Percentiles rank a stretch among this genome's conserved stretches.
Conservation (phyloP, 129 eudicot genomes). For the Ambrosia artemisiifolia region DNA sequence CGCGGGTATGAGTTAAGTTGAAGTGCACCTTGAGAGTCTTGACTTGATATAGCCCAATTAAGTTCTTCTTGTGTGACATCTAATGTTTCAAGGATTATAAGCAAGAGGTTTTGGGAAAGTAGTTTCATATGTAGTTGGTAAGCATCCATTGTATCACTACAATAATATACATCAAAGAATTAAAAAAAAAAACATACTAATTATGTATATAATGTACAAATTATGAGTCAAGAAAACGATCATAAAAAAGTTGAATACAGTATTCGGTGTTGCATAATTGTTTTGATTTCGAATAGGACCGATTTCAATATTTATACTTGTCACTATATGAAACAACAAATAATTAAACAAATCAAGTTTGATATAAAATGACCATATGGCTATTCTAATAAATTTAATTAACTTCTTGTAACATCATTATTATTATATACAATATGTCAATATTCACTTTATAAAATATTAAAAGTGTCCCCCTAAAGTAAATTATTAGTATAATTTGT, state of each 20-base stretch:
- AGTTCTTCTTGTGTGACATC: conserved; percentile 34
- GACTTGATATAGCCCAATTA: conserved; percentile 28
- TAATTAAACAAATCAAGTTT: background rate
- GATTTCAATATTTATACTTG: background rate
- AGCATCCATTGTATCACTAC: conserved; percentile 61
- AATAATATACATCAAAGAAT: background rate
- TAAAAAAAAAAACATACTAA: background rate
- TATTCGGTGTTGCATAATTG: background rate
- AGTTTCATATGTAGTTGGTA: conserved; percentile 49
- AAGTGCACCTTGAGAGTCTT: conserved; percentile 41
- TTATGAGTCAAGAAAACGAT: background rate
- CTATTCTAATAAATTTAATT: background rate
- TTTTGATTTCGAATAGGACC: background rate
- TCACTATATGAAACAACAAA: background rate
- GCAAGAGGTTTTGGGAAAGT: conserved; percentile 44
- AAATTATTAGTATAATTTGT: too few relatives aligned
- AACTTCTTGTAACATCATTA: background rate
- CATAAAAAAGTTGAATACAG: background rate
- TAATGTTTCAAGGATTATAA: conserved; percentile 45
- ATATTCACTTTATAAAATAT: too few relatives aligned
- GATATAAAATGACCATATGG: background rate
- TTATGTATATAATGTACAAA: background rate
- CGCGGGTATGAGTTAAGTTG: conserved; percentile 80
- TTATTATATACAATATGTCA: background rate
- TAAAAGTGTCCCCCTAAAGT: too few relatives aligned